Conservation (phyloP, 805 yeast species). For the Zygosaccharomyces lentus region DNA sequence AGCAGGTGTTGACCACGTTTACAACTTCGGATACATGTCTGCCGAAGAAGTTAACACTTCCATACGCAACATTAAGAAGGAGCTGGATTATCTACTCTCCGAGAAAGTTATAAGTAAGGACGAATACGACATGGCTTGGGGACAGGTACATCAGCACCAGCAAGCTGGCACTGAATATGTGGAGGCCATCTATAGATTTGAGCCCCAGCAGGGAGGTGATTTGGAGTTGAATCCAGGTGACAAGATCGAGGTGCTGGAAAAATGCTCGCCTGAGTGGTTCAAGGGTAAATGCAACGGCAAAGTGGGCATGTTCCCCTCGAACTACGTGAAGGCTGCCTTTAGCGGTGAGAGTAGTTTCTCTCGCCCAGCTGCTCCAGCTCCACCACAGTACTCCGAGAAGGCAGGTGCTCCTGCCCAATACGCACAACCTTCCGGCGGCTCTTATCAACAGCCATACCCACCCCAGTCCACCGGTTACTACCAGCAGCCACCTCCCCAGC, state of each 20-base stretch:
- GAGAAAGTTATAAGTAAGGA: conserved; percentile 63
- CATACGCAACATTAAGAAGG: conserved; percentile 67
- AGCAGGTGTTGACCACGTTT: neutral
- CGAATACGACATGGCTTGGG: conserved; percentile 40
- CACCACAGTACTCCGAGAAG: conserved; percentile 20
- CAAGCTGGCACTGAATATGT: conserved; percentile 37
- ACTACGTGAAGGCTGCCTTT: conserved; percentile 56
- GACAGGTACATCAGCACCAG: neutral
- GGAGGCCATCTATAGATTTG: conserved; percentile 72
- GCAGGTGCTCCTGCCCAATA: neutral
- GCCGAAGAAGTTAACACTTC: conserved; percentile 72
- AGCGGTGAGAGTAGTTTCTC: conserved; percentile 16
- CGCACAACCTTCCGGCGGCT: conserved; percentile 34
- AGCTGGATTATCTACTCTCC: conserved; percentile 73
- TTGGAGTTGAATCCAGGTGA: conserved; percentile 62
- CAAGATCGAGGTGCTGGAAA: conserved; percentile 63
- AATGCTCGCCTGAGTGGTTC: conserved; percentile 87
- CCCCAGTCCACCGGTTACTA: conserved; percentile 49
- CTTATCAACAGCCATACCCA: conserved; percentile 40
- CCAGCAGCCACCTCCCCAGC: conserved; percentile 37
- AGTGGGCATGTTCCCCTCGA: conserved; percentile 85
- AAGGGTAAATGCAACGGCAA: conserved; percentile 61
- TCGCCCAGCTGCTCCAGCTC: conserved; percentile 15
- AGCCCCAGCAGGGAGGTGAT: conserved; percentile 74
- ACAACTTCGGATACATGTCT: conserved; percentile 32